Percentiles rank a stretch among this genome's conserved stretches.
These are phyloP conservation scores for Dothideomycetes sp. DNA, from an alignment of 2,329 filamentous ascomycete genomes.

Conservation along the genomic window DNA sequence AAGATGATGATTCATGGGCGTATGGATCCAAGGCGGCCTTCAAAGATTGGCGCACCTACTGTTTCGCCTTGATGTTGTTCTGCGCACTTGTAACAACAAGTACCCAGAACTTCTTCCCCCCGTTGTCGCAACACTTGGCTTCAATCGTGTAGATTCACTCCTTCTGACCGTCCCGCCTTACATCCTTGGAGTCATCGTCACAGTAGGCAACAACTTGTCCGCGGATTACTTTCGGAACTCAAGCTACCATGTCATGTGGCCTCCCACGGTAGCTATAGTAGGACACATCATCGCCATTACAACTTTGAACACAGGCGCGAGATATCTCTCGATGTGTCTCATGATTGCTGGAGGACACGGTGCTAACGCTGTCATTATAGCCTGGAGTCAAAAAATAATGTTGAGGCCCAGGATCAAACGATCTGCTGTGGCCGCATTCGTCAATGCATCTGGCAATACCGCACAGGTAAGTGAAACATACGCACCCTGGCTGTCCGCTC, in stretches of 20 bases:
- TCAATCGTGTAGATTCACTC: constrained; percentile 37
- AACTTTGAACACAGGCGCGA: constrained; percentile 24
- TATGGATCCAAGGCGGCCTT: too few relatives aligned
- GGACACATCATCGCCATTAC: constrained; percentile 26
- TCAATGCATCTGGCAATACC: too few relatives aligned
- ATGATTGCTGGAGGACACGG: too few relatives aligned
- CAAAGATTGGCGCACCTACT: too few relatives aligned
- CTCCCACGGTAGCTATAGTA: constrained; percentile 24
- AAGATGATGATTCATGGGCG: too few relatives aligned
- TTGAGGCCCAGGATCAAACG: too few relatives aligned
- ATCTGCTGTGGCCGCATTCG: too few relatives aligned
- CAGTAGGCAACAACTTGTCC: constrained; percentile 21
- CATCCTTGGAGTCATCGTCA: constrained; percentile 18
- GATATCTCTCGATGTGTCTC: constrained; percentile 21
- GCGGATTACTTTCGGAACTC: constrained; percentile 29
- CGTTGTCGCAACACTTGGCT: constrained; percentile 39
- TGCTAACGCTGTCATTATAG: too few relatives aligned
- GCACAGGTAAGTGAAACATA: too few relatives aligned
- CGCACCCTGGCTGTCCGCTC: too few relatives aligned
- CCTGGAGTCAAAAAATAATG: too few relatives aligned
- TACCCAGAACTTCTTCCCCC: constrained; percentile 18
- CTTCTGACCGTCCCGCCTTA: constrained; percentile 34
- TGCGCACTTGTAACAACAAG: constrained; percentile 9
- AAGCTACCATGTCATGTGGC: constrained; percentile 28
- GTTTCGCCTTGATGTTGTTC: too few relatives aligned